These are phyloP conservation scores for Lithohypha guttulata DNA, from an alignment of 2,329 filamentous ascomycete genomes.

Conservation along the genomic window DNA sequence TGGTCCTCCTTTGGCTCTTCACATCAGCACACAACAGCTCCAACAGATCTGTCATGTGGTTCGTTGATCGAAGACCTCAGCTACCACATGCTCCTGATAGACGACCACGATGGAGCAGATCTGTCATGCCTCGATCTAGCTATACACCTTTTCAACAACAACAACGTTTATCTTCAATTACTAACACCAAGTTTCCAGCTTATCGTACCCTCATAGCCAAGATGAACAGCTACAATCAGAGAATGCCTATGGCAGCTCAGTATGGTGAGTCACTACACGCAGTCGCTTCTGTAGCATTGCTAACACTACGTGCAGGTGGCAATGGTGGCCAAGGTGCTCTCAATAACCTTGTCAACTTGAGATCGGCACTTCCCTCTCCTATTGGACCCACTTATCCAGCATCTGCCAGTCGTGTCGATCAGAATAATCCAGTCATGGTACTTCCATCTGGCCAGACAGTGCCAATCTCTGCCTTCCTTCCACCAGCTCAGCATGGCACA, in stretches of 20 bases:
- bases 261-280: not conserved
- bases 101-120: not conserved
- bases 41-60: not conserved
- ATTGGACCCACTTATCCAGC: conserved; percentile 11
- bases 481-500: conserved; percentile 12
- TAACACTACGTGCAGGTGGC: not conserved
- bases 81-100: not conserved
- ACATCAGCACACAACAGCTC: not conserved
- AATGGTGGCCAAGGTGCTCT: conserved; percentile 13
- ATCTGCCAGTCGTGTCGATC: conserved; percentile 14
- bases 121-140: not conserved
- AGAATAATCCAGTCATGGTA: conserved; percentile 21
- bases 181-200: conserved; percentile 11
- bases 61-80: not conserved
- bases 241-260: not conserved
- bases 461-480: conserved; percentile 19
- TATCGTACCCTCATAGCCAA: conserved; percentile 14
- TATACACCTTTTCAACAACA: not conserved
- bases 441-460: conserved; percentile 22
- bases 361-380: conserved; percentile 17
- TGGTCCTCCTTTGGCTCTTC: no score
- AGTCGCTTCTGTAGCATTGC: not conserved
- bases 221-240: conserved; percentile 12
- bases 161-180: not conserved
- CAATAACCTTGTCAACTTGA: conserved; percentile 20